These are phyloP conservation scores for Pseudocercospora pini-densiflorae DNA, from an alignment of 2,329 filamentous ascomycete species.

Conservation along the genomic window DNA sequence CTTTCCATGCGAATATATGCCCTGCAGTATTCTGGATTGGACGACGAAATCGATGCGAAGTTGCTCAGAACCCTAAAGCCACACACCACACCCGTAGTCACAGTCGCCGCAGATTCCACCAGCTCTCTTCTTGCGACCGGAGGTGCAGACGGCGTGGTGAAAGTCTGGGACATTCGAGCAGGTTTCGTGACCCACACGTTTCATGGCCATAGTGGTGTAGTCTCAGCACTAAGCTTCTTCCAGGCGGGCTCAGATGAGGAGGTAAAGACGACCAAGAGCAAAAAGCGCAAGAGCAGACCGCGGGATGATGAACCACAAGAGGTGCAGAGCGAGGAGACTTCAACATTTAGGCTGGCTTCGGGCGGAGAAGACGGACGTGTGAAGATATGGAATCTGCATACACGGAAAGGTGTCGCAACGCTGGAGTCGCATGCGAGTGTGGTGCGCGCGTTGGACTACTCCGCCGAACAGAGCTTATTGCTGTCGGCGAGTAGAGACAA, in stretches of 20 bases:
- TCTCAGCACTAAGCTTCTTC: constrained; percentile 92
- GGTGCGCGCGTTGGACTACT: constrained; percentile 86
- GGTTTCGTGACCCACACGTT: constrained; percentile 96
- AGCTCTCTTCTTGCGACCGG: constrained; percentile 91
- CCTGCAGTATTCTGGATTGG: constrained; percentile 63
- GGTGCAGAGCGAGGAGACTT: constrained; percentile 54
- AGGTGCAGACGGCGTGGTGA: constrained; percentile 89
- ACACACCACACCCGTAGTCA: constrained; percentile 86
- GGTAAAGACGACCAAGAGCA: constrained; percentile 34
- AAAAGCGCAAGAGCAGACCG: constrained; percentile 54
- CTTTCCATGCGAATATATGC: constrained; percentile 92
- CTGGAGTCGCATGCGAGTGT: constrained; percentile 94
- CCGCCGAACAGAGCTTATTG: constrained; percentile 71
- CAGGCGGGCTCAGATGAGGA: constrained; percentile 51
- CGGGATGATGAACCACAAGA: constrained; percentile 54
- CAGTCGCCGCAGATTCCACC: constrained; percentile 81
- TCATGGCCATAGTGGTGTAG: constrained; percentile 85
- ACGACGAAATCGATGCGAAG: constrained; percentile 65
- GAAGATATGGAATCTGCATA: constrained; percentile 88
- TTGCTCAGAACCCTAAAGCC: constrained; percentile 84
- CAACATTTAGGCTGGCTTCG: constrained; percentile 79
- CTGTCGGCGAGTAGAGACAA: constrained; percentile 90
- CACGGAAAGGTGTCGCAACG: constrained; percentile 74
- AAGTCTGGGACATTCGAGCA: constrained; percentile 92
- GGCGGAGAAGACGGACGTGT: constrained; percentile 95